phyloP scores from a whole-genome alignment of 768 basidiomycete species.

The Mycena rebaudengoi region DNA sequence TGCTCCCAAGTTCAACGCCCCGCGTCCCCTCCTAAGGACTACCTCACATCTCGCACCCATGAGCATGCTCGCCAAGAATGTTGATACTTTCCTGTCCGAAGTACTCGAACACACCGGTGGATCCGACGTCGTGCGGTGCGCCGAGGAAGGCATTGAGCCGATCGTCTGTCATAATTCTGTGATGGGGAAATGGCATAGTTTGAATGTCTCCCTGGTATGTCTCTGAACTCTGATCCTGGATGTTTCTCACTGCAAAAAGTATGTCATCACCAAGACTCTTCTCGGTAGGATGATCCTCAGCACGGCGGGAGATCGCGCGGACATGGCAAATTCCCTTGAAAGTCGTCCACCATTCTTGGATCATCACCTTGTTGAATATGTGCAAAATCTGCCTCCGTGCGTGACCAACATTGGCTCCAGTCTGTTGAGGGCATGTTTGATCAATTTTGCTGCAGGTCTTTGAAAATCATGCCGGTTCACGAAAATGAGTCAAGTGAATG shows the following conservation, averaged over 20 bases:
- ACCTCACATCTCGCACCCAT: not conserved
- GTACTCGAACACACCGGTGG: not conserved
- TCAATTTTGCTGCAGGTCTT: not conserved
- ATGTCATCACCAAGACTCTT: slow-evolving; percentile 7
- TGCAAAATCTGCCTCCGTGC: slow-evolving; percentile 13
- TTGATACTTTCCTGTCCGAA: not conserved
- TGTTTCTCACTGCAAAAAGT: not conserved
- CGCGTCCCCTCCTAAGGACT: not conserved
- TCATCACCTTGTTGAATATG: slow-evolving; percentile 18
- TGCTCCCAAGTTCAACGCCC: not conserved
- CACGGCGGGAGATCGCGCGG: slow-evolving; percentile 4
- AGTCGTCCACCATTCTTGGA: slow-evolving; percentile 16
- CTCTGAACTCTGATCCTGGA: not conserved
- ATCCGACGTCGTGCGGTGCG: not conserved
- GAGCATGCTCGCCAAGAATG: not conserved
- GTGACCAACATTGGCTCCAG: not conserved
- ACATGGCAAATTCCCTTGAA: slow-evolving; percentile 16
- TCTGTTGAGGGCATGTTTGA: not conserved
- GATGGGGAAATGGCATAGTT: slow-evolving; percentile 2
- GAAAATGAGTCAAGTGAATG: not conserved
- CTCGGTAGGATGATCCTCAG: slow-evolving; percentile 10
- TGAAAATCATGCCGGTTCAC: not conserved
- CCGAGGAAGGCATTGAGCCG: slow-evolving; percentile 3
- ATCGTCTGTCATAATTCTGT: not conserved
- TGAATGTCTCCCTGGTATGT: not conserved